Base-by-base conservation (phyloP, 1,139 yeast species). In the Kodamaea derodonti region DNA sequence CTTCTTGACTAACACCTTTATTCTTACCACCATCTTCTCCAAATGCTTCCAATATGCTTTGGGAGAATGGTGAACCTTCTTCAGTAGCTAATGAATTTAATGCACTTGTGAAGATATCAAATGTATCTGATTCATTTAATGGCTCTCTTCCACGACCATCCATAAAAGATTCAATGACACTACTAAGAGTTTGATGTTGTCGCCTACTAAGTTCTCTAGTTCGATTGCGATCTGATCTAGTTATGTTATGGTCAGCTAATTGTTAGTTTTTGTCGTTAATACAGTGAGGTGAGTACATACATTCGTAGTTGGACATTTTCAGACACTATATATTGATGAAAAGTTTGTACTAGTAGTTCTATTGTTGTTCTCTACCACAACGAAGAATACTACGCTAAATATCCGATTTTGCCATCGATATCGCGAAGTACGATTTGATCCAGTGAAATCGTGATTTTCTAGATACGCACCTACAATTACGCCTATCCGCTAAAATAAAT, bases 1-100 rank as follows among this genome's bases (percentile, higher is more conserved):
- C 86, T 31, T 72, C 75, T 42, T 83, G 84, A 3, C 78, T 63
- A 9, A 86, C 84, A 0, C 95, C 95, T 31, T 64, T 56, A 2
- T 40, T 33, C 13, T 43, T 34, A 3, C 43, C 32, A 11, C 41
- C 42, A 14, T 37, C 31, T 3, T 31, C 40, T 3, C 39, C 30
- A 23, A 35, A 29, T 1, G 58, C 46, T 10, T 51, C 51, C 11
- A 64, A 43, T 18, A 65, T 47, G 29, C 54, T 54, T 7, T 51
- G 43, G 0, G 67, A 66, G 27, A 65, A 40, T 22, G 48, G 45
- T 0, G 65, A 56, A 10, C 65, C 66, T 20, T 62, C 65, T 31
- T 62, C 63, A 8, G 52, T 45, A 34, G 53, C 52, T 40, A 69
- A 38, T 20, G 54, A 40, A 24, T 62, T 47, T 31, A 68, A 52